Conservation (phyloP, 306 rosid genomes). For the Hippophae rhamnoides region DNA sequence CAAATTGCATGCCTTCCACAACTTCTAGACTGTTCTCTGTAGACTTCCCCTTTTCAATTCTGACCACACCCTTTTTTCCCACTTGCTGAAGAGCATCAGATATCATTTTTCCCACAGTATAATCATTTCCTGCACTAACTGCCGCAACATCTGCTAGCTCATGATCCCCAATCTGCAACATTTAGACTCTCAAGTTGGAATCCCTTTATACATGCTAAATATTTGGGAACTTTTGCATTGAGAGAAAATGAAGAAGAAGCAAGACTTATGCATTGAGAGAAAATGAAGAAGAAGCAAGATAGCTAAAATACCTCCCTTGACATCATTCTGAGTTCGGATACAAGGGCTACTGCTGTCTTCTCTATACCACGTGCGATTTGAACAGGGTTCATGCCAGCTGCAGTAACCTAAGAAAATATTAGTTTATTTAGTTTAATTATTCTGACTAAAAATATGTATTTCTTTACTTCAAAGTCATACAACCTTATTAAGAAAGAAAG, state of each 20-base stretch:
- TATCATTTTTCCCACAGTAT: constrained; percentile 68
- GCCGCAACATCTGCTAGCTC: constrained; percentile 82
- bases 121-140: constrained; percentile 86
- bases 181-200: not conserved
- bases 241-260: constrained; percentile 1
- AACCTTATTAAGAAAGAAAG: not conserved
- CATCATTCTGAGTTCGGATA: constrained; percentile 62
- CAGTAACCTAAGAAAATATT: constrained; percentile 52
- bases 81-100: constrained; percentile 68
- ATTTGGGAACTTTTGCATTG: not conserved
- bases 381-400: constrained; percentile 84
- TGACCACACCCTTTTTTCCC: constrained; percentile 72
- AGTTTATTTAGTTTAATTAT: not conserved
- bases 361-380: constrained; percentile 90
- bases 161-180: constrained; percentile 60
- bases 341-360: constrained; percentile 70
- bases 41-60: constrained; percentile 63
- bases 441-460: not conserved
- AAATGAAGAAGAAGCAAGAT: not conserved
- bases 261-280: not conserved
- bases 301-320: constrained; percentile 58
- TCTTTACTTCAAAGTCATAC: no score
- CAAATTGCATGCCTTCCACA: constrained; percentile 94
- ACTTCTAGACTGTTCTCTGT: constrained; percentile 55
- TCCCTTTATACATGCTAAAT: no score